Evolutionary conservation across 2,329 filamentous ascomycete species (phyloP), one percentile per base, ranked within the genome.

Genomic region (Cadophora sp.): DNA sequence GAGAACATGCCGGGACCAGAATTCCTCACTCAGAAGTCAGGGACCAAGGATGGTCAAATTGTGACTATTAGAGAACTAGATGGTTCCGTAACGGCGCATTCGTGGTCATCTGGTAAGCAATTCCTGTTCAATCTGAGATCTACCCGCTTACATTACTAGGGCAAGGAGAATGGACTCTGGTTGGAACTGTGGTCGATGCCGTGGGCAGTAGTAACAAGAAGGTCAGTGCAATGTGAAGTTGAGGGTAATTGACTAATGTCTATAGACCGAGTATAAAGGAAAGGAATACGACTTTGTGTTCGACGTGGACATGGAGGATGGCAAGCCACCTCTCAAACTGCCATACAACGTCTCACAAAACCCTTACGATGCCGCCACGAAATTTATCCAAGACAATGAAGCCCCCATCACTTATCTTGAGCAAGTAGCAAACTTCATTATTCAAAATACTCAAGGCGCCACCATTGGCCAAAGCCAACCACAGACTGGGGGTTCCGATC

Each of bases 231-330:
- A 11, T 6, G 11, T 8, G 5, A 47, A 51, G 27, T 41, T 3
- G 14, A 33, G 13, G 3, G 39, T 39, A 2, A 48, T 16, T 36
- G 18, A 24, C 64, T 65, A 53, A 65, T 33, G 1, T 47, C n/a
- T 39, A 16, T 50, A 73, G 71, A 71, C 88, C 8, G 85, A 89
- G 66, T 91, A 95, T 76, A 83, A 92, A 1, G 95, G 95, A 39
- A 88, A 97, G 76, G 92, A 95, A 68, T 99, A 97, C 78, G 96
- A 99, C 77, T 97, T 91, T 75, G 94, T 99, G 9, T 98, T 98
- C 73, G 94, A 97, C 76, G 94, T 97, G 30, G 94, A 97, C 74
- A 96, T 97, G 69, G 93, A 97, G 77, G 95, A 97, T 75, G 95
- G 94, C 62, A 95, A 96, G 76, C 94, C 95, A 14, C 89, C 95